Conservation (phyloP, 371 early-diverging fungal genomes). For the Haplosporangium sp. region DNA sequence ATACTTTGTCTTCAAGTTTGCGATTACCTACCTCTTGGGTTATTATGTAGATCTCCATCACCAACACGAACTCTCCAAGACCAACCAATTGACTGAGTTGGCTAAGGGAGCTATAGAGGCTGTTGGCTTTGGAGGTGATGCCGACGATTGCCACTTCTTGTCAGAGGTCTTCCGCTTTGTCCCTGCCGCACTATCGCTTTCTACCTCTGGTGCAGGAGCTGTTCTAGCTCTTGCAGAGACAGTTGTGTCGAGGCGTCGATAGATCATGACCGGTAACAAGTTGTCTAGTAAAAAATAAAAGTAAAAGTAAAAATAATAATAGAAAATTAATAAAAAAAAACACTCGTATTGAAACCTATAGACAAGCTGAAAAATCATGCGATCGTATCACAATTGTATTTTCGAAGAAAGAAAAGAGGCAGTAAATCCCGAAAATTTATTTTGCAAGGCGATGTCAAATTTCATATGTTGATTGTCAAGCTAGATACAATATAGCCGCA, state of each 20-base stretch:
- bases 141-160: conserved; percentile 10
- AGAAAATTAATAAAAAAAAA: too few relatives aligned
- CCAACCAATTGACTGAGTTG: conserved; percentile 8
- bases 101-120: conserved; percentile 30
- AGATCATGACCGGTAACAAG: background rate
- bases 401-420: too few relatives aligned
- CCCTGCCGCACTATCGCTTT: conserved; percentile 28
- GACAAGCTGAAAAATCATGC: too few relatives aligned
- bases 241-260: conserved; percentile 22
- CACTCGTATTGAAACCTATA: too few relatives aligned
- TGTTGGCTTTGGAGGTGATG: conserved; percentile 2
- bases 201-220: conserved; percentile 38
- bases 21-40: conserved; percentile 37
- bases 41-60: conserved; percentile 11
- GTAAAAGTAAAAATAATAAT: background rate
- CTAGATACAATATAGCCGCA: background rate
- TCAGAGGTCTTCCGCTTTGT: conserved; percentile 37
- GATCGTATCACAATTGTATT: too few relatives aligned
- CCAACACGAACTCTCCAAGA: background rate
- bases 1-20: conserved; percentile 51
- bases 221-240: conserved; percentile 44
- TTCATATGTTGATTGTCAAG: background rate
- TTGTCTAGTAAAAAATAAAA: background rate
- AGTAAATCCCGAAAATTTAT: too few relatives aligned
- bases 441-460: conserved; percentile 3